Base-by-base conservation (phyloP, 2,329 filamentous ascomycete species). In the Bipolaris oryzae region DNA sequence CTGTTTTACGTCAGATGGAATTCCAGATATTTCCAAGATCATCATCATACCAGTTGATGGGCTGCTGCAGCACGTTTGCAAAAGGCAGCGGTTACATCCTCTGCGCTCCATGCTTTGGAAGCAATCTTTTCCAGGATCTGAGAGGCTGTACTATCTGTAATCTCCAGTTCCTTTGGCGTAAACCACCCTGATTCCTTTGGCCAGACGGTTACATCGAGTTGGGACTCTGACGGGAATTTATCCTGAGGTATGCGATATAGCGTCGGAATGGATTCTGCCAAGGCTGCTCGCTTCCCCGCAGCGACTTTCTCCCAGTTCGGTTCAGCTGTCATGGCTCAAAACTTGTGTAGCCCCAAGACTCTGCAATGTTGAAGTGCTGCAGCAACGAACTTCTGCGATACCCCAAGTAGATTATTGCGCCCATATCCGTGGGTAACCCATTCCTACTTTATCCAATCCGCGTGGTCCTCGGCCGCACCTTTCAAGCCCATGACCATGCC, bases 181-280 rank as follows among this genome's bases (percentile, higher is more conserved):
- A 89, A 87, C 80, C 86, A 87, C 2, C 85, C 85, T 1, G 85
- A 89, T 66, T 67, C 64, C 25, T 64, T 64, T 2, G 86, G 85
- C 74, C 86, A 88, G 3, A 63, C 63, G 0, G 82, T 84, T 15
- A 89, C 83, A 65, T 88, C 81, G 43, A 82, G 75, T 64, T 85
- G 81, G 33, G 79, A 77, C 0, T 79, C 78, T 0, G 82, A 78
- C 2, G 87, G 86, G 0, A 87, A 66, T 41, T 86, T 72, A 45
- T 81, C 68, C 5, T 72, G 69, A 0, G 85, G 84, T 5, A 89
- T 80, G 50, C 79, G 77, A 82, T 85, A 88, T 67, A 87, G 81
- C 1, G 76, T 53, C 1, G 87, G 86, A 50, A 89, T 85, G 0
- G 82, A 82, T 41, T 75, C 74, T 53, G 78, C 69, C 7, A 83